These are phyloP conservation scores for Podila clonocystis DNA, from an alignment of 192 early-diverging fungal species.

Conservation along the genomic window DNA sequence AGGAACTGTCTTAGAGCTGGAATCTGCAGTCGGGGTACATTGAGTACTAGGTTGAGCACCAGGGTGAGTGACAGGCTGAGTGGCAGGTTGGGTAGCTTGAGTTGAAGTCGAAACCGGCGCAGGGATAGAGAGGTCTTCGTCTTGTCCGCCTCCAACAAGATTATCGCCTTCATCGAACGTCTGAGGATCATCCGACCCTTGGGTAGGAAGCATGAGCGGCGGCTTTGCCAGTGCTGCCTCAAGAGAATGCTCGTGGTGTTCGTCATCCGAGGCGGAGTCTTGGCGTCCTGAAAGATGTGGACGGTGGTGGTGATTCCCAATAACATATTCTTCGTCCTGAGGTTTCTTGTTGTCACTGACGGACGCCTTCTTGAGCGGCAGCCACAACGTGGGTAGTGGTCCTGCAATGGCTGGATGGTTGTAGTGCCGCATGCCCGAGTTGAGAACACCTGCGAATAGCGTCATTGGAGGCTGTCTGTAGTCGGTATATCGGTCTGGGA, in stretches of 20 bases:
- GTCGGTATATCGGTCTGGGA: conserved; percentile 74
- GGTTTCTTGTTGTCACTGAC: conserved; percentile 7
- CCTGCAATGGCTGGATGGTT: conserved; percentile 74
- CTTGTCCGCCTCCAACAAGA: conserved; percentile 42
- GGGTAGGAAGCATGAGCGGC: conserved; percentile 31
- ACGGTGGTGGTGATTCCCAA: conserved; percentile 1
- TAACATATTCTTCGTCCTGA: conserved; percentile 10
- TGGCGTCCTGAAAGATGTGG: not conserved
- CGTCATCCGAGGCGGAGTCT: conserved; percentile 23
- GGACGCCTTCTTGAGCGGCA: conserved; percentile 64
- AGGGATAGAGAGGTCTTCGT: conserved; percentile 18
- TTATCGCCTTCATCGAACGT: conserved; percentile 35
- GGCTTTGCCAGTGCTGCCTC: conserved; percentile 25
- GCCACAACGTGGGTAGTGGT: conserved; percentile 75
- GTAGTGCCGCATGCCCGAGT: conserved; percentile 74
- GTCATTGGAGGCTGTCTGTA: conserved; percentile 79
- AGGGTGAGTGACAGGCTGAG: not conserved
- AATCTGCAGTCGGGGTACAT: not conserved
- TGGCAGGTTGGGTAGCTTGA: not conserved
- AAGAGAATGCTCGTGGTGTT: conserved; percentile 27
- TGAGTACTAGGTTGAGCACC: not conserved
- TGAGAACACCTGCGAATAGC: conserved; percentile 73
- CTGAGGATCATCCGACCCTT: conserved; percentile 24
- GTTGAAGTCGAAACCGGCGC: not conserved
- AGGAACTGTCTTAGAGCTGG: not conserved